These are phyloP conservation scores for Meyerozyma elateridarum DNA, from an alignment of 1,139 yeast genomes.

Conservation along the genomic window DNA sequence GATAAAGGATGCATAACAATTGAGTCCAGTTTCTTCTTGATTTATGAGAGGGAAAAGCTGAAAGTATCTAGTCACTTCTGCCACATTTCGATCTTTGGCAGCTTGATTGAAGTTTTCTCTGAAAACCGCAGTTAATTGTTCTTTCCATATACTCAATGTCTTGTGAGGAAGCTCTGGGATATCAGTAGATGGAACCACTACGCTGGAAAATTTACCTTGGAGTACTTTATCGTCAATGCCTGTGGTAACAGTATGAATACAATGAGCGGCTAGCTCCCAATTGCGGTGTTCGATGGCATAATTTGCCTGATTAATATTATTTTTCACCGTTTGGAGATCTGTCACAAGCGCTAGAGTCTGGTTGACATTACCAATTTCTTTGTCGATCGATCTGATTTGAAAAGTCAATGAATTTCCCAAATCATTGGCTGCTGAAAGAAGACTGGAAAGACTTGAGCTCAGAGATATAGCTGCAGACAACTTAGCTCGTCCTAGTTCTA, in stretches of 20 bases:
- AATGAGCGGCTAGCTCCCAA: slow-evolving; percentile 69
- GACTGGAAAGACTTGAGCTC: slow-evolving; percentile 45
- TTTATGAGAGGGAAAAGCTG: slow-evolving; percentile 85
- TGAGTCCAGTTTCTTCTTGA: slow-evolving; percentile 65
- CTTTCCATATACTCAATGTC: slow-evolving; percentile 54
- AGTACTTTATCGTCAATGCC: slow-evolving; percentile 47
- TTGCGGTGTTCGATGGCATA: slow-evolving; percentile 63
- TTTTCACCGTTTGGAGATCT: slow-evolving; percentile 58
- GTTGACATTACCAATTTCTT: slow-evolving; percentile 65
- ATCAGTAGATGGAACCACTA: slow-evolving; percentile 85
- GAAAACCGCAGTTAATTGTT: slow-evolving; percentile 54
- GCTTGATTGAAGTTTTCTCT: slow-evolving; percentile 64
- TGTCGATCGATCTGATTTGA: slow-evolving; percentile 65
- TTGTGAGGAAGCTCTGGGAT: slow-evolving; percentile 76
- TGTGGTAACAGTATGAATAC: slow-evolving; percentile 49
- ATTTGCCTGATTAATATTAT: slow-evolving; percentile 61
- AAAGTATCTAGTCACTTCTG: slow-evolving; percentile 69
- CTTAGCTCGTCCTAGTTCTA: slow-evolving; percentile 33
- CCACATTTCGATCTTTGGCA: slow-evolving; percentile 60
- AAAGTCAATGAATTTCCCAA: slow-evolving; percentile 65
- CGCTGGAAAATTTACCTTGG: slow-evolving; percentile 68
- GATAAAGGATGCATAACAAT: slow-evolving; percentile 78
- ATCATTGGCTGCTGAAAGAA: slow-evolving; percentile 57
- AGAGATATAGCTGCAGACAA: slow-evolving; percentile 31
- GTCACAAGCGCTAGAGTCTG: slow-evolving; percentile 62